Conservation (phyloP, 768 basidiomycete genomes). For the Leucosporidium yakuticum region DNA sequence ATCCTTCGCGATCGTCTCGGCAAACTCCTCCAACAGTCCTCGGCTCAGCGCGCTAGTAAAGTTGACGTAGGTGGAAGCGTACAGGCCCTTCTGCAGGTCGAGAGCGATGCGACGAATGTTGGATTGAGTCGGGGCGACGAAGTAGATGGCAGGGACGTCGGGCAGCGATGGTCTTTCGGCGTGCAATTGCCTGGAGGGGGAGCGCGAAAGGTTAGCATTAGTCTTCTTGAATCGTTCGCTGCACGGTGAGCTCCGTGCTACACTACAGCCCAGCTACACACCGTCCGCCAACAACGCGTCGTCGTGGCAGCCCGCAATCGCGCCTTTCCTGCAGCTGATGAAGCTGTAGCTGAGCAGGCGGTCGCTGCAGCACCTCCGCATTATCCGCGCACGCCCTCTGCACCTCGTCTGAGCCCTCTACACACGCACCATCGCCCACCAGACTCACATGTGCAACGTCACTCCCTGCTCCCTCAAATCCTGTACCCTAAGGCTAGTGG, state of each 20-base stretch:
- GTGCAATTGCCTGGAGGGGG: slow-evolving; percentile 71
- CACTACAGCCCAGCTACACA: too few species aligned
- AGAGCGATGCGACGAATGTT: slow-evolving; percentile 77
- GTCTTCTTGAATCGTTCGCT: too few species aligned
- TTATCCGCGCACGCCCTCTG: too few species aligned
- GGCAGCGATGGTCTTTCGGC: slow-evolving; percentile 77
- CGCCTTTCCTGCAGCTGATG: neutral
- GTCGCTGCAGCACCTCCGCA: too few species aligned
- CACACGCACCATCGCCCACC: too few species aligned
- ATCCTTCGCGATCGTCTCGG: slow-evolving; percentile 75
- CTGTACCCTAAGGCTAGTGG: slow-evolving; percentile 89
- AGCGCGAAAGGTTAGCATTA: neutral
- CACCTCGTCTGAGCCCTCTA: too few species aligned
- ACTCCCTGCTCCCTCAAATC: slow-evolving; percentile 95
- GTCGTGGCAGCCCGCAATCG: too few species aligned
- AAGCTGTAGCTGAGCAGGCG: neutral
- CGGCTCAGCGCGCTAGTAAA: slow-evolving; percentile 89
- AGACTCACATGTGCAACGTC: slow-evolving; percentile 87
- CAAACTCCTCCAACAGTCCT: slow-evolving; percentile 85
- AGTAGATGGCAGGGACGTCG: slow-evolving; percentile 96
- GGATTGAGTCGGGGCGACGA: slow-evolving; percentile 78
- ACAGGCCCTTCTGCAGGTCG: slow-evolving; percentile 80
- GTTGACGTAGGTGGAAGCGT: slow-evolving; percentile 88
- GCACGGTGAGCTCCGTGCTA: too few species aligned
- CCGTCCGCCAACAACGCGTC: too few species aligned